These are phyloP conservation scores for Penicillium sp. DNA, from an alignment of 2,329 filamentous ascomycete genomes.

Conservation along the genomic window DNA sequence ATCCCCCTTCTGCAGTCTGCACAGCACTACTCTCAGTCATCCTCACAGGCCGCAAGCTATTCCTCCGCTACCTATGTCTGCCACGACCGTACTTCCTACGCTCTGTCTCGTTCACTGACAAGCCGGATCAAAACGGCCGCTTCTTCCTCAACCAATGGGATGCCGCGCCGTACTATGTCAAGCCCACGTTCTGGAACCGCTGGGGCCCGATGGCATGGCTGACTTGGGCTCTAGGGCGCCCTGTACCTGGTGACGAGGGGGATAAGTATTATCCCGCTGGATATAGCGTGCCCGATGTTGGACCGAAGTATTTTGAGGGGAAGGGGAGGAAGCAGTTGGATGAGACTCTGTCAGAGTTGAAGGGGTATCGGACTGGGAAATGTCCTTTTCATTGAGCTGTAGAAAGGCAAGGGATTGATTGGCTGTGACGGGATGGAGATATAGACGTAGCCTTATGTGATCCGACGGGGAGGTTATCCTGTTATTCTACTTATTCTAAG, in stretches of 20 bases:
- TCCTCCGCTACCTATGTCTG: conserved; percentile 51
- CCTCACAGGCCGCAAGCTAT: conserved; percentile 47
- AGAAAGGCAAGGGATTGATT: background rate
- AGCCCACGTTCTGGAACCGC: conserved; percentile 51
- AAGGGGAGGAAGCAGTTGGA: conserved; percentile 36
- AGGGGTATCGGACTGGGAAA: conserved; percentile 35
- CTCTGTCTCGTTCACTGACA: conserved; percentile 35
- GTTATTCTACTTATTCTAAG: background rate
- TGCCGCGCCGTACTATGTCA: conserved; percentile 57
- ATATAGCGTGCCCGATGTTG: conserved; percentile 49
- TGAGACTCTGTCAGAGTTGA: conserved; percentile 38
- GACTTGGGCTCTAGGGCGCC: conserved; percentile 39
- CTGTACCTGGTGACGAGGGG: conserved; percentile 42
- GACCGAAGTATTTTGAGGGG: conserved; percentile 49
- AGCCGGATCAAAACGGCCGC: conserved; percentile 48
- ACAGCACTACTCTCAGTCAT: conserved; percentile 38
- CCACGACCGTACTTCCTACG: conserved; percentile 46
- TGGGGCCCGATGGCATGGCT: conserved; percentile 53
- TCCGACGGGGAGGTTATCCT: too few relatives aligned
- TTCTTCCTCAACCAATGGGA: conserved; percentile 48
- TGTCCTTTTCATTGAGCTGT: conserved; percentile 41
- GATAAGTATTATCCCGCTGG: conserved; percentile 44
- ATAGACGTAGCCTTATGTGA: background rate
- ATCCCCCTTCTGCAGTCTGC: conserved; percentile 31
- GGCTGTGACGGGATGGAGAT: too few relatives aligned